Evolutionary conservation across 176 grass and related monocot species (phyloP), one percentile per base, ranked within the genome.

Genomic region (Triticum turgidum): DNA sequence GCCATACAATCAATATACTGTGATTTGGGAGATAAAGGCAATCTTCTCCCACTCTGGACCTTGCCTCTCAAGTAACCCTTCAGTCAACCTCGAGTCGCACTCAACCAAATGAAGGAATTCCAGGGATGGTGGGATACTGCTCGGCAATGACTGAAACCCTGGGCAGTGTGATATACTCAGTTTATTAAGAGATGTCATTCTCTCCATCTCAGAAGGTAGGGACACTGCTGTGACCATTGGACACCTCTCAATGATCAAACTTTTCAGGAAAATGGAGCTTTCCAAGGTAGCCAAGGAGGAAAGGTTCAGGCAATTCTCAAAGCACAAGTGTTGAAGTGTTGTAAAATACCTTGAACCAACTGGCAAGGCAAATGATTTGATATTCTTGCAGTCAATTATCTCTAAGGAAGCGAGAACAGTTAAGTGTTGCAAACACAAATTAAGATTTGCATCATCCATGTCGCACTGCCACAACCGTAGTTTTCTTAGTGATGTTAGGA

Each of bases 241-340:
- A 77, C 87, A 85, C 58, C 76, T 80, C 82, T 89, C 87, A 66
- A 89, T 84, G 82, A 74, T 80, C 76, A 89, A 84, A 56, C 66
- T 56, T 80, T 74, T 79, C 35, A 89, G 76, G 70, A 21, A 65
- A 66, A 27, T 78, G n/a, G 84, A 84, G 30, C 54, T 79, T 67
- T 80, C 49, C 41, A 89, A 71, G 65, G 54, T 84, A 79, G 56
- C 41, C 30, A 89, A 56, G 38, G 82, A 84, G 41, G 52, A 80
- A 80, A 89, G 67, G 58, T 64, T 80, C 24, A 5, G n/a, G 44
- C 87, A 89, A 66, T 62, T 76, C 82, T 84, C 75, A 73, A 89
- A 63, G 65, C 39, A 81, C 66, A 89, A 15, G 17, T 84, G 49
- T 21, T 80, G 75, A 24, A 89, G 76, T 85, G 76, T 78, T 41